Evolutionary conservation across 495 filamentous ascomycete genomes (phyloP).

Genomic region (Aspergillus ellipticus): DNA sequence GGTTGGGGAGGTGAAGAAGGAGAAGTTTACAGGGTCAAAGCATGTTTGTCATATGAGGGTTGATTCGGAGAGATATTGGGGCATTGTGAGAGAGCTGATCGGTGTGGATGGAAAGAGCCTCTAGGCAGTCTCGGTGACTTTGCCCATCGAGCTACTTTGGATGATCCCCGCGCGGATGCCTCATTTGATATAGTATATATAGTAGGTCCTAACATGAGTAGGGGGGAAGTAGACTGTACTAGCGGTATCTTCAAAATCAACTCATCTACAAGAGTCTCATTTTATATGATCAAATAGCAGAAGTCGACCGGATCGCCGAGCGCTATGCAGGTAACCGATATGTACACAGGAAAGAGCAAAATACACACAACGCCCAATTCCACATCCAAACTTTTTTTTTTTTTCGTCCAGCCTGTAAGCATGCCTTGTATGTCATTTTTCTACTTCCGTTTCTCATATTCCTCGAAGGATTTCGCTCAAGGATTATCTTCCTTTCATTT

Average conservation of each 20-base stretch:
- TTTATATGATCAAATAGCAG: background rate
- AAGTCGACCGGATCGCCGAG: conserved; percentile 12
- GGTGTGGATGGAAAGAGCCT: background rate
- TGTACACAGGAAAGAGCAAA: conserved; percentile 11
- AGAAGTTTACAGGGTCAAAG: conserved; percentile 35
- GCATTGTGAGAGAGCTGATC: conserved; percentile 23
- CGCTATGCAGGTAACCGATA: conserved; percentile 27
- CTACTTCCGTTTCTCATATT: conserved; percentile 6
- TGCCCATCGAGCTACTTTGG: no score
- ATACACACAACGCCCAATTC: conserved; percentile 6
- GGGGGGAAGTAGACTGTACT: no score
- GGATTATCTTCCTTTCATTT: conserved; percentile 36
- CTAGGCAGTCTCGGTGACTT: no score
- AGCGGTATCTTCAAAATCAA: background rate
- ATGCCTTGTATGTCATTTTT: background rate
- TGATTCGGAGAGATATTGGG: conserved; percentile 44
- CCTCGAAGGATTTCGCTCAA: background rate
- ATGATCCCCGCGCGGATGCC: no score
- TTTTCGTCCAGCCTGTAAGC: background rate
- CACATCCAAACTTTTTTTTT: conserved; percentile 2
- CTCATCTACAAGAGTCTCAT: background rate
- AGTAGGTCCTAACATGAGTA: no score
- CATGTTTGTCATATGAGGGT: conserved; percentile 45
- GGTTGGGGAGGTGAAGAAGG: conserved; percentile 30
- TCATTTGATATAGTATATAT: no score